Evolutionary conservation across 495 filamentous ascomycete species (phyloP).

Genomic region (Pyrenula massariospora): DNA sequence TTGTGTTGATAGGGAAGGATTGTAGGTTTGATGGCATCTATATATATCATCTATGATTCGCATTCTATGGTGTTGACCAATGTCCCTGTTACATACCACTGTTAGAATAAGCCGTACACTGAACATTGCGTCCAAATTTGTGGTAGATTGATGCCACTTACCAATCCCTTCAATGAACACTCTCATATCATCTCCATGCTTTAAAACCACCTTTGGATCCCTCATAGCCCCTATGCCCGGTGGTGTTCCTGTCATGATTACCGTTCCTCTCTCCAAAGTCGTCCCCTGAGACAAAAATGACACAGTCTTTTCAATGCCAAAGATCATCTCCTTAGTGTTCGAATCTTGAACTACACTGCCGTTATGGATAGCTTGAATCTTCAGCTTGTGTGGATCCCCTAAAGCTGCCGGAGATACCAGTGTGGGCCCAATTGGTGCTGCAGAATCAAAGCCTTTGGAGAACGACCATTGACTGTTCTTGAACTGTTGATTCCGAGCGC

Average conservation of each 20-base stretch:
- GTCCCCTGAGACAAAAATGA: conserved; percentile 66
- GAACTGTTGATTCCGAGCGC: conserved; percentile 74
- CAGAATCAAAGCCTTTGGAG: conserved; percentile 80
- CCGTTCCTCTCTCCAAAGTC: conserved; percentile 65
- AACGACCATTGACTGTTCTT: conserved; percentile 74
- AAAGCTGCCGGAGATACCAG: conserved; percentile 16
- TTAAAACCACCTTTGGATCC: conserved; percentile 42
- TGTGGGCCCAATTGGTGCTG: conserved; percentile 74
- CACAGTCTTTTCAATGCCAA: conserved; percentile 61
- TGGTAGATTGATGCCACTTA: neutral
- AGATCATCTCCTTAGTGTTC: conserved; percentile 73
- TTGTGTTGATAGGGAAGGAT: no score
- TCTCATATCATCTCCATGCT: conserved; percentile 47
- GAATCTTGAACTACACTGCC: conserved; percentile 61
- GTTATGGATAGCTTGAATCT: conserved; percentile 60
- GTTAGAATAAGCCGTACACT: neutral
- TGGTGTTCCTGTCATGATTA: conserved; percentile 74
- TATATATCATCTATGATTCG: neutral
- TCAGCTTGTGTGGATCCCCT: conserved; percentile 52
- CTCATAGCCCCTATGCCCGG: conserved; percentile 39
- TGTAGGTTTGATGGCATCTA: no score
- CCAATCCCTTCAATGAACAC: conserved; percentile 35
- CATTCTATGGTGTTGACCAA: neutral
- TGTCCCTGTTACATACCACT: neutral
- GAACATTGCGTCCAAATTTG: neutral